Evolutionary conservation across 108 stramenopile species (phyloP).

Genomic region (Phaeodactylum tricornutum): DNA sequence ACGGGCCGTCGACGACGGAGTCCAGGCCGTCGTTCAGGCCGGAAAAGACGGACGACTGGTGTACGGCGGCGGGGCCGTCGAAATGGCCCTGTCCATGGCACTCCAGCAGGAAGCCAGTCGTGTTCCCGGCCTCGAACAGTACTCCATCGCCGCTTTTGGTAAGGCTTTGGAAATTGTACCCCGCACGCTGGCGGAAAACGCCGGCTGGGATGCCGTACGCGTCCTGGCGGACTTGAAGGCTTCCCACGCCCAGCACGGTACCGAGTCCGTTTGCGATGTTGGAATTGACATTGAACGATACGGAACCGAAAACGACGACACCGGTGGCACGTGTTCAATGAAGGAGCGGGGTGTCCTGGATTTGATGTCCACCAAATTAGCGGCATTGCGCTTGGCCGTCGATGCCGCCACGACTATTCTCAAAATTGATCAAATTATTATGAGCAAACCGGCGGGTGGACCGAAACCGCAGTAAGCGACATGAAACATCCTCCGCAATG

Average conservation of each 20-base stretch:
- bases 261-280: conserved; percentile 12
- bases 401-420: conserved; percentile 96
- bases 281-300: conserved; percentile 84
- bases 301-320: conserved; percentile 19
- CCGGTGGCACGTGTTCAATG: conserved; percentile 31
- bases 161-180: conserved; percentile 95
- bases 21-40: conserved; percentile 78
- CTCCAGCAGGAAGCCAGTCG: conserved; percentile 77
- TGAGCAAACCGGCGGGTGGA: conserved; percentile 95
- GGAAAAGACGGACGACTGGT: conserved; percentile 87
- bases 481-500: too few species aligned
- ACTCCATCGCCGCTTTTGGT: conserved; percentile 95
- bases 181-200: conserved; percentile 92
- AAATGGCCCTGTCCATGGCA: conserved; percentile 85
- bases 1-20: conserved; percentile 94
- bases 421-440: conserved; percentile 98
- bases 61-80: conserved; percentile 91
- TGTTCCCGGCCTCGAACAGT: conserved; percentile 95
- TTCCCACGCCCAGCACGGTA: conserved; percentile 62
- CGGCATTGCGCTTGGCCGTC: conserved; percentile 88
- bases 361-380: conserved; percentile 70
- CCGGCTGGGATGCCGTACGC: conserved; percentile 83
- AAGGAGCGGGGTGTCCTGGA: conserved; percentile 66
- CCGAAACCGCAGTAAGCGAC: conserved; percentile 68
- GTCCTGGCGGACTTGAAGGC: conserved; percentile 80